Conservation (phyloP, 345 rosid species). For the Physaria fendleri region DNA sequence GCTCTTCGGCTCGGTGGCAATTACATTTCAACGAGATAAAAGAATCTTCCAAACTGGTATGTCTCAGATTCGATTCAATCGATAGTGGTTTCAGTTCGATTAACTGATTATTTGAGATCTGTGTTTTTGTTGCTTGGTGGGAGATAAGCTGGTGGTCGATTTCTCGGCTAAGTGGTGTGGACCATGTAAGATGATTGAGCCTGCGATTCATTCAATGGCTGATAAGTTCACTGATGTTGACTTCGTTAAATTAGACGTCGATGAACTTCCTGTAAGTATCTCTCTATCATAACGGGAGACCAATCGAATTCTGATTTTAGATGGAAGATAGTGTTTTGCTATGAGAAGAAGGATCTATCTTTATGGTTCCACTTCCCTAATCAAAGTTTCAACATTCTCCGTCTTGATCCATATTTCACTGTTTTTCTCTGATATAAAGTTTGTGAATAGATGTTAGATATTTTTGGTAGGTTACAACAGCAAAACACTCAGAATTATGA, state of each 20-base stretch:
- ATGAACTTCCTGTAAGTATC: slow-evolving; percentile 58
- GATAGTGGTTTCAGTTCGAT: not conserved
- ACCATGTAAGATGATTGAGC: slow-evolving; percentile 72
- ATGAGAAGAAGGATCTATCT: too few species aligned
- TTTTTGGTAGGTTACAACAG: not conserved
- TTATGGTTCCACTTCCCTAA: not conserved
- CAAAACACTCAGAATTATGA: not conserved
- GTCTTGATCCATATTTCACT: not conserved
- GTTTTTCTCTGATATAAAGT: not conserved
- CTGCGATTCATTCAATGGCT: slow-evolving; percentile 45
- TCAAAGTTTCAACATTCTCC: not conserved
- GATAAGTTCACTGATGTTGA: slow-evolving; percentile 42
- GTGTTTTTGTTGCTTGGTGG: not conserved
- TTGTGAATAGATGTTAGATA: not conserved
- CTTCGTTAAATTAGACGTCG: slow-evolving; percentile 85
- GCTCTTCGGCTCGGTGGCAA: slow-evolving; percentile 66
- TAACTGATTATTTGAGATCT: not conserved
- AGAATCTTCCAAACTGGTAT: slow-evolving; percentile 51
- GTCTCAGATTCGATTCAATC: not conserved
- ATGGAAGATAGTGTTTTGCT: not conserved
- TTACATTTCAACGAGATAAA: slow-evolving; percentile 63
- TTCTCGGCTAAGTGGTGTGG: slow-evolving; percentile 90
- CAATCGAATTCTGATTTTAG: not conserved
- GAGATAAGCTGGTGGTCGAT: slow-evolving; percentile 57
- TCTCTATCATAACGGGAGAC: not conserved